These are phyloP conservation scores for Claviceps africana DNA, from an alignment of 2,329 filamentous ascomycete genomes.

Conservation along the genomic window DNA sequence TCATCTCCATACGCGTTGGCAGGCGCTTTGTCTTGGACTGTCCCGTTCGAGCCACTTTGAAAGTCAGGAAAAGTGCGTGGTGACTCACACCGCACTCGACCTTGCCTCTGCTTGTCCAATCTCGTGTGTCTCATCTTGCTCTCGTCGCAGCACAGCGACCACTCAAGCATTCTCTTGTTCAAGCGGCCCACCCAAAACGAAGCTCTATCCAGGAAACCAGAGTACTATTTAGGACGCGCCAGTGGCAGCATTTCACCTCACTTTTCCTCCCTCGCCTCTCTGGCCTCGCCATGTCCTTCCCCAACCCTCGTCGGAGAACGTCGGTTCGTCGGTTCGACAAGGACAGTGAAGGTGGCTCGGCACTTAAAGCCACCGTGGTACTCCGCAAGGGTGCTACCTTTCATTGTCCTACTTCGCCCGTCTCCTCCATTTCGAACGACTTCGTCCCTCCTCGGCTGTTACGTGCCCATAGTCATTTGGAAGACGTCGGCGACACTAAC, in stretches of 20 bases:
- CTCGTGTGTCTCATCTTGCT: neutral
- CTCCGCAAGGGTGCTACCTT: constrained; percentile 61
- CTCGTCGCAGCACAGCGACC: neutral
- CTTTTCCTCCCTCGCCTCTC: neutral
- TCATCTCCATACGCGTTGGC: neutral
- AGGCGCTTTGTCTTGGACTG: neutral
- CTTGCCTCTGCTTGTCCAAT: neutral
- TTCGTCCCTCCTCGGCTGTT: constrained; percentile 40
- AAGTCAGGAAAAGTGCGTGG: neutral
- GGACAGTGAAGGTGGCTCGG: constrained; percentile 19
- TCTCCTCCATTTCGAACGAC: constrained; percentile 28
- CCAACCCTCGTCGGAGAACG: constrained; percentile 33
- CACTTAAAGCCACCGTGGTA: constrained; percentile 25
- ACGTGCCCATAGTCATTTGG: constrained; percentile 55
- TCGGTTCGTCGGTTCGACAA: constrained; percentile 26
- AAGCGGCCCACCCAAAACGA: neutral
- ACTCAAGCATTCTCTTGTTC: neutral
- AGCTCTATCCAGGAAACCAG: neutral
- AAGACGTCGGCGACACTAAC: constrained; percentile 58
- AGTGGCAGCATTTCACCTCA: neutral
- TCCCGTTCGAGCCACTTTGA: neutral
- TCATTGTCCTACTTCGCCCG: constrained; percentile 29
- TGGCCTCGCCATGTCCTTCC: constrained; percentile 32
- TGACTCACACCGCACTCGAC: constrained; percentile 2
- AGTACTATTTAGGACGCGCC: neutral